Evolutionary conservation across 495 filamentous ascomycete species (phyloP).

Genomic region (Xylaria cubensis): DNA sequence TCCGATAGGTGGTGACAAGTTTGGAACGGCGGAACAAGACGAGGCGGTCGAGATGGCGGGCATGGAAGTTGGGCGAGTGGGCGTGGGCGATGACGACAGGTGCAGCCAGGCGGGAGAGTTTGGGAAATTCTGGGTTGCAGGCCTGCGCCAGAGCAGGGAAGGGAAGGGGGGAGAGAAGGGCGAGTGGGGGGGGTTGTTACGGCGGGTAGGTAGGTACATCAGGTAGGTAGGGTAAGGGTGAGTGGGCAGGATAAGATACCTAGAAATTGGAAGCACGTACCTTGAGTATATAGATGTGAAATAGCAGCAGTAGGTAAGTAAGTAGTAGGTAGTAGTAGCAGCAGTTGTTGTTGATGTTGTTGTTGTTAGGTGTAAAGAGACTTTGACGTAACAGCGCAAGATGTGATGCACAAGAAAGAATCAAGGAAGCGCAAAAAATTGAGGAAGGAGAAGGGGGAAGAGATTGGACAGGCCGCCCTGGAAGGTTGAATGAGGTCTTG

Average conservation of each 20-base stretch:
- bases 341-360: no score
- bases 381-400: constrained; percentile 21
- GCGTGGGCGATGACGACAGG: constrained; percentile 30
- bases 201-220: background rate
- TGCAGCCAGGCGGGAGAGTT: constrained; percentile 28
- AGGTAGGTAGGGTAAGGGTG: background rate
- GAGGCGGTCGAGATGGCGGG: constrained; percentile 30
- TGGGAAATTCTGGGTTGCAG: constrained; percentile 27
- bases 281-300: constrained; percentile 12
- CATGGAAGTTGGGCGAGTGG: background rate
- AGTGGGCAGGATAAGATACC: background rate
- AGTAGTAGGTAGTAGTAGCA: no score
- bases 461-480: constrained; percentile 22
- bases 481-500: constrained; percentile 23
- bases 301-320: background rate
- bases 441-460: constrained; percentile 19
- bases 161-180: constrained; percentile 2
- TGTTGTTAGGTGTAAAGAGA: background rate
- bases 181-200: background rate
- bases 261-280: constrained; percentile 10
- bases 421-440: constrained; percentile 25
- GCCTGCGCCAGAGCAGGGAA: constrained; percentile 16
- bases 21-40: constrained; percentile 15
- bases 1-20: constrained; percentile 13
- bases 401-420: constrained; percentile 28